Evolutionary conservation across 345 rosid species (phyloP).

Genomic region (Aethionema arabicum): DNA sequence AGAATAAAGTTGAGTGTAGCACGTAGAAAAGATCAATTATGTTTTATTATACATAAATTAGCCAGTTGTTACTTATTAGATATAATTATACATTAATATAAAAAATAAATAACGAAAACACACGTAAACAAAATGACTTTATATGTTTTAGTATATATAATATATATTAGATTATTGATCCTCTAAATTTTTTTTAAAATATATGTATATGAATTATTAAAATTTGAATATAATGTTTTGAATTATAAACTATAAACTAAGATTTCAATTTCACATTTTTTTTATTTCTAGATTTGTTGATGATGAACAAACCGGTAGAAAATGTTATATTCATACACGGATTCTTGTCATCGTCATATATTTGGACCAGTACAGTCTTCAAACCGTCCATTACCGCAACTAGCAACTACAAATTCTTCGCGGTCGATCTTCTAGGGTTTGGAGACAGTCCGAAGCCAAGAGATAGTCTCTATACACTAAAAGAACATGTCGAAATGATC

Average conservation of each 20-base stretch:
- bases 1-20: too few species aligned
- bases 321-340: slow-evolving; percentile 83
- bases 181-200: too few species aligned
- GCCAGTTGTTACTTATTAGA: too few species aligned
- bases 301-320: slow-evolving; percentile 40
- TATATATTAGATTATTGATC: too few species aligned
- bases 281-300: slow-evolving; percentile 15
- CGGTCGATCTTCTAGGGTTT: slow-evolving; percentile 71
- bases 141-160: too few species aligned
- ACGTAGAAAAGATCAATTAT: too few species aligned
- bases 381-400: slow-evolving; percentile 37
- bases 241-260: background rate
- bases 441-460: slow-evolving; percentile 79
- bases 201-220: too few species aligned
- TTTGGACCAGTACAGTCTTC: slow-evolving; percentile 69
- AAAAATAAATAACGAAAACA: too few species aligned
- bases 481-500: slow-evolving; percentile 60
- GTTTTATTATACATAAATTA: too few species aligned
- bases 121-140: too few species aligned
- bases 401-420: slow-evolving; percentile 47
- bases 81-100: too few species aligned
- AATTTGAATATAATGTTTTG: too few species aligned
- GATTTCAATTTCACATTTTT: background rate
- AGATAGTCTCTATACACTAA: slow-evolving; percentile 51
- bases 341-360: slow-evolving; percentile 56